Evolutionary conservation across 495 filamentous ascomycete genomes (phyloP).

Genomic region (Choiromyces venosus): DNA sequence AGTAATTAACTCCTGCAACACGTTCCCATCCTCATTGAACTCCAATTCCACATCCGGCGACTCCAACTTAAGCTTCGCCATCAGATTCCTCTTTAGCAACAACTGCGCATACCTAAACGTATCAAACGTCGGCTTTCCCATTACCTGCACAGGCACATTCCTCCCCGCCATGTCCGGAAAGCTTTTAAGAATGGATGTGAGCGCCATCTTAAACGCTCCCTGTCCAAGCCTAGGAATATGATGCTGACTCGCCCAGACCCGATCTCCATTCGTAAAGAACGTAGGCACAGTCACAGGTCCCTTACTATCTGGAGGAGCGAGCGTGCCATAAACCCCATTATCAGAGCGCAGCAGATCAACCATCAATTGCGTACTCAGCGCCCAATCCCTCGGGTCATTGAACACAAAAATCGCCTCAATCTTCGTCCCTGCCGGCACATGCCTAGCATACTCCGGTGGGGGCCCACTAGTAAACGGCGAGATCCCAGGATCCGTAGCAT

Average conservation of each 20-base stretch:
- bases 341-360: slow-evolving; percentile 72
- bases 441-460: slow-evolving; percentile 41
- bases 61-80: slow-evolving; percentile 52
- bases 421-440: slow-evolving; percentile 53
- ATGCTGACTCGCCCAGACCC: slow-evolving; percentile 78
- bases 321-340: slow-evolving; percentile 68
- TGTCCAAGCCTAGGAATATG: slow-evolving; percentile 87
- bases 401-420: slow-evolving; percentile 84
- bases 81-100: slow-evolving; percentile 48
- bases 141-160: slow-evolving; percentile 59
- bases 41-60: slow-evolving; percentile 44
- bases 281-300: no score
- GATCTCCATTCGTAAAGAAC: slow-evolving; percentile 85
- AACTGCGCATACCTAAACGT: slow-evolving; percentile 84
- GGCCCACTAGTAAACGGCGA: slow-evolving; percentile 47
- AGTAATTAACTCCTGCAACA: no score
- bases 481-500: slow-evolving; percentile 61
- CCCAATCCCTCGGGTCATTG: slow-evolving; percentile 93
- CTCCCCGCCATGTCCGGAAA: slow-evolving; percentile 57
- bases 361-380: slow-evolving; percentile 64
- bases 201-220: slow-evolving; percentile 77
- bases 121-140: slow-evolving; percentile 69
- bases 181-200: slow-evolving; percentile 71
- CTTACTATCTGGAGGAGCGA: no score
- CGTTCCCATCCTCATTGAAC: slow-evolving; percentile 32